Conservation (phyloP, 495 filamentous ascomycete species). For the Penicillium robsamsonii region DNA sequence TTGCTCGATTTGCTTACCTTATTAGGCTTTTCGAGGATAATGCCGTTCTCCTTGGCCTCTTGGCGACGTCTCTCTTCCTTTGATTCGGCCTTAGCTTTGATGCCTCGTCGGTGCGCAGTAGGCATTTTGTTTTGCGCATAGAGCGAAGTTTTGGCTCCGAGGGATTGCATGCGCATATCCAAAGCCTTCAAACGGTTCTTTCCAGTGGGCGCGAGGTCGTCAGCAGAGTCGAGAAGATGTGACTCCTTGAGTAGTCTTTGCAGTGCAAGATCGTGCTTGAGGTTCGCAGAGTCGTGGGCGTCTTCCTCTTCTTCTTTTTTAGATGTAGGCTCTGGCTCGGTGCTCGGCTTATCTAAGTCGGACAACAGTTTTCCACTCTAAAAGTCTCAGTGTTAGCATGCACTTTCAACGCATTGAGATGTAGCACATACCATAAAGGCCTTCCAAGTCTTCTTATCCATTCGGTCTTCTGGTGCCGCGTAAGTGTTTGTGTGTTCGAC, state of each 20-base stretch:
- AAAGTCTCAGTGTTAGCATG: constrained; percentile 16
- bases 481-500: constrained; percentile 58
- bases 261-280: constrained; percentile 90
- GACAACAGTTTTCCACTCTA: constrained; percentile 52
- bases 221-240: constrained; percentile 73
- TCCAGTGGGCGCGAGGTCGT: constrained; percentile 60
- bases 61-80: constrained; percentile 68
- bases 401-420: not conserved
- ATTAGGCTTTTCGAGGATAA: constrained; percentile 74
- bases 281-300: constrained; percentile 55
- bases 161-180: constrained; percentile 74
- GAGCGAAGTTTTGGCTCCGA: constrained; percentile 75
- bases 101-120: constrained; percentile 74
- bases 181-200: constrained; percentile 70
- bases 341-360: constrained; percentile 33
- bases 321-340: constrained; percentile 31
- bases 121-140: constrained; percentile 81
- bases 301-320: constrained; percentile 50
- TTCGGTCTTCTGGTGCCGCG: constrained; percentile 33
- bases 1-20: constrained; percentile 41
- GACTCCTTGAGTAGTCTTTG: constrained; percentile 89
- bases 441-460: constrained; percentile 67
- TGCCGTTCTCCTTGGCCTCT: constrained; percentile 85
- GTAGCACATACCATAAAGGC: constrained; percentile 65
- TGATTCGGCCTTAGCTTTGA: constrained; percentile 58